These are phyloP conservation scores for Coemansia sp. DNA, from an alignment of 192 early-diverging fungal genomes.

Conservation along the genomic window DNA sequence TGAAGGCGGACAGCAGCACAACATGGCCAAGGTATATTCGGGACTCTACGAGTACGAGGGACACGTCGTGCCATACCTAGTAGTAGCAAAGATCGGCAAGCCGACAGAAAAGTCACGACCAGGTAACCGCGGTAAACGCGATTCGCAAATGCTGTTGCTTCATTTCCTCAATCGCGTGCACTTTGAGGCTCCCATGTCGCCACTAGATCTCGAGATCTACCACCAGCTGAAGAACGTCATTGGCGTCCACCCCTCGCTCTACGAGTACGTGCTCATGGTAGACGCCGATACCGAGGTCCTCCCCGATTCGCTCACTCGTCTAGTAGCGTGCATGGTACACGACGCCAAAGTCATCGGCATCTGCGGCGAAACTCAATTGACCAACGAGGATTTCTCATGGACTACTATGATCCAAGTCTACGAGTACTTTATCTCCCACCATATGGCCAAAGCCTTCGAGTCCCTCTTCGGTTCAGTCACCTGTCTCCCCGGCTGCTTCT, in stretches of 20 bases:
- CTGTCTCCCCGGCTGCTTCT: constrained; percentile 99
- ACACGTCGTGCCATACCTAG: constrained; percentile 91
- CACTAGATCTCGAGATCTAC: constrained; percentile 96
- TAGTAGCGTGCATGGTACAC: constrained; percentile 92
- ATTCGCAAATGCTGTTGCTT: constrained; percentile 98
- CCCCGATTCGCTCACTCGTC: constrained; percentile 91
- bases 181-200: constrained; percentile 90
- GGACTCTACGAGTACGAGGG: constrained; percentile 93
- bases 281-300: constrained; percentile 96
- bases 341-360: constrained; percentile 93
- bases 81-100: constrained; percentile 91
- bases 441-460: constrained; percentile 96
- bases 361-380: constrained; percentile 95
- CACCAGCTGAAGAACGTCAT: constrained; percentile 99
- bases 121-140: constrained; percentile 98
- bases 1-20: constrained; percentile 89
- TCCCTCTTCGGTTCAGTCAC: constrained; percentile 97
- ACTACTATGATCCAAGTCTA: constrained; percentile 99
- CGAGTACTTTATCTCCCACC: constrained; percentile 98
- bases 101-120: constrained; percentile 81
- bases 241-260: constrained; percentile 96
- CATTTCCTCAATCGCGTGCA: constrained; percentile 95
- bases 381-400: constrained; percentile 94
- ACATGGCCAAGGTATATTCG: constrained; percentile 96
- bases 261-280: constrained; percentile 99